These are phyloP conservation scores for Mucor irregularis DNA, from an alignment of 371 early-diverging fungal species.

Conservation along the genomic window DNA sequence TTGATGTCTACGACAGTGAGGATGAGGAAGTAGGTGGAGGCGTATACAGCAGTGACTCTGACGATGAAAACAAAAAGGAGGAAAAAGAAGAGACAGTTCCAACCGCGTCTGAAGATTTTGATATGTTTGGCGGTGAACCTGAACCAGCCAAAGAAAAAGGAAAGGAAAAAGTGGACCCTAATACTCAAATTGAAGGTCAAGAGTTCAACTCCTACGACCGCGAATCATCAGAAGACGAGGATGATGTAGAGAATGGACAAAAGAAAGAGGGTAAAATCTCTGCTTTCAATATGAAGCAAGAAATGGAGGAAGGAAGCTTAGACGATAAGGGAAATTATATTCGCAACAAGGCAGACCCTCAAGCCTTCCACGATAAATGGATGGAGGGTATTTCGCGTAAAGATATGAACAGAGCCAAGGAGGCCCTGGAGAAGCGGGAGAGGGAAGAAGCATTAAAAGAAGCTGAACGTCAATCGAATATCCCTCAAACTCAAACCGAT, in stretches of 20 bases:
- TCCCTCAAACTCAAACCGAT: conserved; percentile 50
- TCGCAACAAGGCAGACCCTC: conserved; percentile 76
- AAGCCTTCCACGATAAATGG: conserved; percentile 88
- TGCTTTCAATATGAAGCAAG: conserved; percentile 89
- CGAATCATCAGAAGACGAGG: conserved; percentile 42
- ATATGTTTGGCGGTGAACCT: conserved; percentile 62
- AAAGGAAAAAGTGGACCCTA: conserved; percentile 25
- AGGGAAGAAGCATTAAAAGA: conserved; percentile 52
- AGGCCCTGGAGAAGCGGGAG: conserved; percentile 67
- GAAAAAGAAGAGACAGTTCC: conserved; percentile 17
- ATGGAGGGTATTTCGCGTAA: conserved; percentile 74
- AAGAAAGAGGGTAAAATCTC: conserved; percentile 64
- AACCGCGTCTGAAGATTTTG: conserved; percentile 46
- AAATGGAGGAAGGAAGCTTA: conserved; percentile 85
- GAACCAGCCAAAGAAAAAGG: conserved; percentile 17
- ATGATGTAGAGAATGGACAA: conserved; percentile 49
- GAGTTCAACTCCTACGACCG: conserved; percentile 44
- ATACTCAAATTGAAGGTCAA: conserved; percentile 56
- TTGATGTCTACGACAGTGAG: conserved; percentile 55
- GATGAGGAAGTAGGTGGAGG: conserved; percentile 57
- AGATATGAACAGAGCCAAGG: conserved; percentile 76
- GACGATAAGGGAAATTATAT: conserved; percentile 86
- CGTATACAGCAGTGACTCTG: conserved; percentile 48
- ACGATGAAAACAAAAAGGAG: conserved; percentile 29
- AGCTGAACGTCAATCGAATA: conserved; percentile 46